These are phyloP conservation scores for Penicillium brevicompactum DNA, from an alignment of 2,329 filamentous ascomycete genomes.

Conservation along the genomic window DNA sequence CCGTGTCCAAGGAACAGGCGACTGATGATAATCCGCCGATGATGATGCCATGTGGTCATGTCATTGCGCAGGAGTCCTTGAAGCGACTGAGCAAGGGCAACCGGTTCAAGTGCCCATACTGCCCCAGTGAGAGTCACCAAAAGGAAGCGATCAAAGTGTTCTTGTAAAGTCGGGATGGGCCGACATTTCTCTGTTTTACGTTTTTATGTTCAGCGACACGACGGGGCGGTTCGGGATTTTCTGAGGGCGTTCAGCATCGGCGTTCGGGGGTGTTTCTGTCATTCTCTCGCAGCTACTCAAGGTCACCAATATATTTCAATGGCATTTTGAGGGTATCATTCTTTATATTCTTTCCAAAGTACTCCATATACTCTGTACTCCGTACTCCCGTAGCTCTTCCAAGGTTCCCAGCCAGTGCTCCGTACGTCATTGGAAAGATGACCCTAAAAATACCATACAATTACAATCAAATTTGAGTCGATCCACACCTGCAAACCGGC, in stretches of 20 bases:
- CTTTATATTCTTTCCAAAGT: too few species aligned
- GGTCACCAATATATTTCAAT: neutral
- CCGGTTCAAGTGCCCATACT: constrained; percentile 95
- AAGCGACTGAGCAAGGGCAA: constrained; percentile 75
- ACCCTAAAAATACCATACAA: too few species aligned
- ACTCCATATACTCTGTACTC: too few species aligned
- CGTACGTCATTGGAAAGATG: too few species aligned
- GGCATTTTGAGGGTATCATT: neutral
- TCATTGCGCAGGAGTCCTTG: constrained; percentile 83
- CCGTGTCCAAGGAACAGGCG: constrained; percentile 93
- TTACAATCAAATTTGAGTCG: neutral
- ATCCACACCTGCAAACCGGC: neutral
- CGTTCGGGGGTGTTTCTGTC: neutral
- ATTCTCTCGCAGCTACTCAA: too few species aligned
- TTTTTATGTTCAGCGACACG: neutral
- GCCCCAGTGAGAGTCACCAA: constrained; percentile 77
- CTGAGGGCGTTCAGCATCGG: constrained; percentile 8
- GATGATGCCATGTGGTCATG: constrained; percentile 95
- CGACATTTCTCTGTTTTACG: neutral
- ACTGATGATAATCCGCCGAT: constrained; percentile 92
- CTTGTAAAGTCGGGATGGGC: constrained; percentile 49
- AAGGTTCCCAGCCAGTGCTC: too few species aligned
- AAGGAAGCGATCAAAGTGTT: constrained; percentile 76
- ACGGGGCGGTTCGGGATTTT: neutral
- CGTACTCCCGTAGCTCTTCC: too few species aligned